phyloP scores from a whole-genome alignment of 768 basidiomycete species.

The Hypsizygus marmoreus region DNA sequence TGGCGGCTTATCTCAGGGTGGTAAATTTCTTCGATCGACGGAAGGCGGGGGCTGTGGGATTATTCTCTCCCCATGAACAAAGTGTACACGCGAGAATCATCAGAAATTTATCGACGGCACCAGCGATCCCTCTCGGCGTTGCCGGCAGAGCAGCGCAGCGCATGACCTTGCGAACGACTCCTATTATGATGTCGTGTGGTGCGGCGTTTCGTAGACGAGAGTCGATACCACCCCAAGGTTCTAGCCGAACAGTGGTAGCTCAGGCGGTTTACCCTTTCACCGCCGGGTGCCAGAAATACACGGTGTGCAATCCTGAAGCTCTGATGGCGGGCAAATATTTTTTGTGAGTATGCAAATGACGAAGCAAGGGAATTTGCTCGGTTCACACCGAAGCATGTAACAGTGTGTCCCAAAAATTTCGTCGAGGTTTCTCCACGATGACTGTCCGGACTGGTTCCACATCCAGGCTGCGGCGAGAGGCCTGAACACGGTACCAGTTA shows the following conservation, averaged over 20 bases:
- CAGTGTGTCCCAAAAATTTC: neutral
- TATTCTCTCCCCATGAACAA: no score
- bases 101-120: no score
- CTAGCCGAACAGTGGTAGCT: constrained; percentile 4
- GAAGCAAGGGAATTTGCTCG: neutral
- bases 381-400: neutral
- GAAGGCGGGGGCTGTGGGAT: no score
- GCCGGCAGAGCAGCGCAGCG: neutral
- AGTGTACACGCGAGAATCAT: no score
- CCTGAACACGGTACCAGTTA: neutral
- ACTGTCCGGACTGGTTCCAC: neutral
- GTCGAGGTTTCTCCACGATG: neutral
- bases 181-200: neutral
- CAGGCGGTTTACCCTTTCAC: constrained; percentile 2
- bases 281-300: constrained; percentile 11
- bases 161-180: neutral
- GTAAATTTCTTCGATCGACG: no score
- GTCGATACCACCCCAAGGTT: neutral
- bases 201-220: neutral
- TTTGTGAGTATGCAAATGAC: neutral
- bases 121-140: no score
- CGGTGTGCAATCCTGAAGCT: neutral
- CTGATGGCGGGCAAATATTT: neutral
- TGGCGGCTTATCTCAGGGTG: no score
- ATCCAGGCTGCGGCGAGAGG: neutral